Evolutionary conservation across 2,329 filamentous ascomycete species (phyloP).

Genomic region (Tolypocladium tropicale): DNA sequence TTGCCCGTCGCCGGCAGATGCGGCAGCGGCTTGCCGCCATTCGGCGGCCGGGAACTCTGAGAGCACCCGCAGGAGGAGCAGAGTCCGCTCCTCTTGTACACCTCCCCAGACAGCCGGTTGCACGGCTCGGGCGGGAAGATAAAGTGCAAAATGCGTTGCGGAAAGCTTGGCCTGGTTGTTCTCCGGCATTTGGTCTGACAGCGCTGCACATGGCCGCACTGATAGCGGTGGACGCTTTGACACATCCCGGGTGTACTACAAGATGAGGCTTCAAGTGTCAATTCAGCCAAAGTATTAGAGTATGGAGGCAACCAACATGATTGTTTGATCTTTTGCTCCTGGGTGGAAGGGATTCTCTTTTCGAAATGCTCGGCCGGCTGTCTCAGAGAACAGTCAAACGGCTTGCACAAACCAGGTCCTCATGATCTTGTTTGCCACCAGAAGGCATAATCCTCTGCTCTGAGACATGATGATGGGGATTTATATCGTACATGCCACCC

Average conservation of each 20-base stretch:
- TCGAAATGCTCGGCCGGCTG: not conserved
- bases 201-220: constrained; percentile 11
- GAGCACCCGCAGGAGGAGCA: not conserved
- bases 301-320: not conserved
- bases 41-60: not conserved
- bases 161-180: not conserved
- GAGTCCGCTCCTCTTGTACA: not conserved
- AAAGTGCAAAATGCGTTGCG: not conserved
- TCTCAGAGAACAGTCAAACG: too few species aligned
- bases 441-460: not conserved
- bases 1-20: not conserved
- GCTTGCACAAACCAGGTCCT: not conserved
- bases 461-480: too few species aligned
- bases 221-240: constrained; percentile 8
- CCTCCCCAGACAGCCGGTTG: not conserved
- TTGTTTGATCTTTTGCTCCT: not conserved
- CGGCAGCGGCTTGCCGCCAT: not conserved
- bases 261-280: not conserved
- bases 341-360: not conserved
- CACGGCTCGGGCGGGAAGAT: constrained; percentile 1
- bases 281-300: too few species aligned
- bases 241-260: constrained; percentile 8
- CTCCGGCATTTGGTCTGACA: not conserved
- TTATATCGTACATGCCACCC: too few species aligned
- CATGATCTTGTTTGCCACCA: not conserved